Percentiles rank a stretch among this genome's conserved stretches.
Evolutionary conservation across 2,329 filamentous ascomycete genomes (phyloP).

Genomic region (Penicillium glabrum): DNA sequence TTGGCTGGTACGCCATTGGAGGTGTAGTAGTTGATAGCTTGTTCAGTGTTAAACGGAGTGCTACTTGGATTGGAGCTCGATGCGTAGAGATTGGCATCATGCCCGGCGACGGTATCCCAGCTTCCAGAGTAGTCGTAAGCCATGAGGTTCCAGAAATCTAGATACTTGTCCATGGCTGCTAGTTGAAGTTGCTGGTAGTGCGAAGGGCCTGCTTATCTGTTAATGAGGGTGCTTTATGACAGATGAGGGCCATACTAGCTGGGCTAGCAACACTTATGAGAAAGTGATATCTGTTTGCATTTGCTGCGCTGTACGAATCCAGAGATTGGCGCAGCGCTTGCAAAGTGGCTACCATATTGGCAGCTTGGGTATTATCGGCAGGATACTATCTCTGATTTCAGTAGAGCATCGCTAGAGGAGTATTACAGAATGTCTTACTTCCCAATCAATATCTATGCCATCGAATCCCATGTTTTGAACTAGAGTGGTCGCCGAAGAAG

Average conservation of each 20-base stretch:
- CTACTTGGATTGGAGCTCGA: slow-evolving; percentile 56
- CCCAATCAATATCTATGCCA: slow-evolving; percentile 47
- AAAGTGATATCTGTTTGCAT: slow-evolving; percentile 43
- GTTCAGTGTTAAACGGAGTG: slow-evolving; percentile 76
- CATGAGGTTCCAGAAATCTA: slow-evolving; percentile 65
- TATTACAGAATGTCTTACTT: slow-evolving; percentile 24
- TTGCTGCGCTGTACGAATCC: slow-evolving; percentile 39
- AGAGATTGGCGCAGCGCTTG: slow-evolving; percentile 38
- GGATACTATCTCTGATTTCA: slow-evolving; percentile 29
- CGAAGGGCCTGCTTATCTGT: slow-evolving; percentile 32
- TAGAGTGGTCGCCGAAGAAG: slow-evolving; percentile 68
- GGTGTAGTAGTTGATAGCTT: slow-evolving; percentile 71
- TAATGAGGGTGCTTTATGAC: background rate
- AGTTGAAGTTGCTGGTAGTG: slow-evolving; percentile 48
- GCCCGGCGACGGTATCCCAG: slow-evolving; percentile 71
- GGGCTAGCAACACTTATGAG: slow-evolving; percentile 49
- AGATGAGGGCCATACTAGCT: slow-evolving; percentile 31
- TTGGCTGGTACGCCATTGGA: slow-evolving; percentile 60
- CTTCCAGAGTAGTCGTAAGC: slow-evolving; percentile 83
- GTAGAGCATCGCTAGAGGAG: background rate
- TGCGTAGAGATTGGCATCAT: slow-evolving; percentile 76
- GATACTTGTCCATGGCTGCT: slow-evolving; percentile 46
- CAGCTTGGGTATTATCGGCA: slow-evolving; percentile 31
- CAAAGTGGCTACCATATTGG: slow-evolving; percentile 37
- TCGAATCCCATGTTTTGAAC: slow-evolving; percentile 77